Base-by-base conservation (phyloP, 768 basidiomycete species). In the Trametes sanguinea region DNA sequence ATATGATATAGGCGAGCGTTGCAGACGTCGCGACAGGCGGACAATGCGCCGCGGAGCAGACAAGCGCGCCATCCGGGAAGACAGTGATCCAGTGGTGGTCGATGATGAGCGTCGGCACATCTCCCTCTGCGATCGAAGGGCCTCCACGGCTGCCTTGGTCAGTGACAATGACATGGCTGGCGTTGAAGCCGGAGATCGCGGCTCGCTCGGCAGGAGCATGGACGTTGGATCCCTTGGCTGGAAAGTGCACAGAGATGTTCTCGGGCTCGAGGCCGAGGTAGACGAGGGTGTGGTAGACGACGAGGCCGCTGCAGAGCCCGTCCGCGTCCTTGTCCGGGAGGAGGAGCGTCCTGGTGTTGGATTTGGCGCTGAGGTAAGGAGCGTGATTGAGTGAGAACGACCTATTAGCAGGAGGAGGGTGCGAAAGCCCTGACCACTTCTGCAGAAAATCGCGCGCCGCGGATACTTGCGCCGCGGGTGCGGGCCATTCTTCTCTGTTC, bases 61-160 rank as follows among this genome's bases (percentile, higher is more conserved):
- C 76, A 11, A 62, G 22, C 2, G 76, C 68, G 29, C 67, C 71
- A 1, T 73, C 70, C 0, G 80, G 79, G 63, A 77, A 81, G 61
- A 75, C 72, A 17, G 70, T 69, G 16, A 75, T 78, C 67, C 75
- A 72, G 67, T 82, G 81, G 67, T 82, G 81, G 68, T 82, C 81
- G n/a, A 82, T 68, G 40, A 82, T 69, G 33, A 82, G 73, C 33
- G 72, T 71, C 54, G 62, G 59, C 17, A 67, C 69, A 2, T 42
- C 54, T 27, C 46, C 64, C 32, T 32, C 57, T 44, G 76, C 67
- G 1, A 78, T 54, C 1, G 76, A 58, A 4, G 67, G 69, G 2
- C 78, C 79, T 0, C 76, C 73, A 16, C 81, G 68, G 56, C 77
- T 78, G 0, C 80, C 81, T 68, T 82, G 80, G 71, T 82, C 81